phyloP scores from a whole-genome alignment of 768 basidiomycete species.

The Fistulinella prunicolor region DNA sequence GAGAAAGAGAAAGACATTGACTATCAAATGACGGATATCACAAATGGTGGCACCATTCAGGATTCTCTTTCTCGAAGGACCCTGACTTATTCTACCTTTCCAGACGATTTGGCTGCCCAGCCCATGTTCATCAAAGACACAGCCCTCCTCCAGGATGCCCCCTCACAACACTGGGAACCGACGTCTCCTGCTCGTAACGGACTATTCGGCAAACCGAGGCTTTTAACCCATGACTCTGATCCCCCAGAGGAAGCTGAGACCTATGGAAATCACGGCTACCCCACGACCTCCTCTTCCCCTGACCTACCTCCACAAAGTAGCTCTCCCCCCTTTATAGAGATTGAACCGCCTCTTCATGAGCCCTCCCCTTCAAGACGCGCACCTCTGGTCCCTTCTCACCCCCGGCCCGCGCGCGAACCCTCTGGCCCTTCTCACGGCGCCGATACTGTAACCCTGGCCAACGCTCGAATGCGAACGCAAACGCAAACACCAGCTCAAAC shows the following conservation, averaged over 20 bases:
- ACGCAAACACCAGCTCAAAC: conserved; percentile 9
- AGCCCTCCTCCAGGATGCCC: conserved; percentile 20
- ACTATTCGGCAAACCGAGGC: conserved; percentile 36
- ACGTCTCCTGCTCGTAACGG: background rate
- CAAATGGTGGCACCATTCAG: conserved; percentile 30
- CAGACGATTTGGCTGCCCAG: conserved; percentile 7
- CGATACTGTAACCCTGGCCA: conserved; percentile 14
- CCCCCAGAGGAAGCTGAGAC: conserved; percentile 12
- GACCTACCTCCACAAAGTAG: conserved; percentile 28
- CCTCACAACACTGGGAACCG: background rate
- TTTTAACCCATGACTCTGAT: conserved; percentile 26
- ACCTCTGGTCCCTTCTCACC: background rate
- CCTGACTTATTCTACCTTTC: too few relatives aligned
- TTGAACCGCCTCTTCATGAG: background rate
- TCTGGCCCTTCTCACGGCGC: conserved; percentile 12
- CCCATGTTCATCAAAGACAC: conserved; percentile 21
- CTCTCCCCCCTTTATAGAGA: conserved; percentile 20
- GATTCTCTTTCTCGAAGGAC: background rate
- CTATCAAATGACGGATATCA: conserved; percentile 35
- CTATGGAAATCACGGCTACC: background rate
- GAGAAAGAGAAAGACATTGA: conserved; percentile 33
- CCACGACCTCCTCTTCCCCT: conserved; percentile 16
- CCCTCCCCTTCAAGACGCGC: background rate
- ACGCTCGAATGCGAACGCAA: conserved; percentile 16
- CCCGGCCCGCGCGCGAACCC: background rate